Conservation (phyloP, 768 basidiomycete genomes). For the Nidularia pulvinata region DNA sequence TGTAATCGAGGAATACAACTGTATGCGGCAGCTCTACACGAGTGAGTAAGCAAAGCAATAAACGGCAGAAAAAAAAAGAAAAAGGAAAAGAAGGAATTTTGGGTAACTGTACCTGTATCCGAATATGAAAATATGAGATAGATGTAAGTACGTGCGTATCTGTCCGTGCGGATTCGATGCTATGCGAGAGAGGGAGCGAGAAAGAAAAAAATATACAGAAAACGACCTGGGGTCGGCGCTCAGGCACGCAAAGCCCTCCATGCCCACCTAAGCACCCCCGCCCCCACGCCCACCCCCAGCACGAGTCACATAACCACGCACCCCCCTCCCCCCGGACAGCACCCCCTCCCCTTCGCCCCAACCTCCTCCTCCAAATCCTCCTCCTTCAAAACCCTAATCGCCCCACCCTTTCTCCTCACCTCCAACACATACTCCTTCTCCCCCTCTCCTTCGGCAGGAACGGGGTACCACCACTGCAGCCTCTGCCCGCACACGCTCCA, state of each 20-base stretch:
- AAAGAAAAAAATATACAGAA: not conserved
- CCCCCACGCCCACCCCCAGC: no score
- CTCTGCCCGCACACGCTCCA: slow-evolving; percentile 47
- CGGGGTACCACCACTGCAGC: slow-evolving; percentile 55
- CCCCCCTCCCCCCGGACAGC: slow-evolving; percentile 10
- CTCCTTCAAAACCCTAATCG: slow-evolving; percentile 12
- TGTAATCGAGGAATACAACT: no score
- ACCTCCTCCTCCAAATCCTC: not conserved
- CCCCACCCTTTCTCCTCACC: slow-evolving; percentile 25
- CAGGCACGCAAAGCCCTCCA: not conserved
- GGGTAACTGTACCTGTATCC: not conserved
- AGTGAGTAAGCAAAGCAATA: no score
- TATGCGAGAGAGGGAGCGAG: not conserved
- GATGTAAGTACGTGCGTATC: no score
- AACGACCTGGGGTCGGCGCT: not conserved
- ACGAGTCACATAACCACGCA: slow-evolving; percentile 1
- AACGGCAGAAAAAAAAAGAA: no score
- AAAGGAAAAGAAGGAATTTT: no score
- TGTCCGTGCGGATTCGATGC: no score
- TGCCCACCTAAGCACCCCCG: not conserved
- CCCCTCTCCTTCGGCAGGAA: slow-evolving; percentile 26
- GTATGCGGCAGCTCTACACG: no score
- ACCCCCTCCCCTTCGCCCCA: not conserved
- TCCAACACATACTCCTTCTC: slow-evolving; percentile 31
- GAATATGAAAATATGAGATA: not conserved